Evolutionary conservation across 2,329 filamentous ascomycete species (phyloP).

Genomic region (Zymoseptoria crescenta): DNA sequence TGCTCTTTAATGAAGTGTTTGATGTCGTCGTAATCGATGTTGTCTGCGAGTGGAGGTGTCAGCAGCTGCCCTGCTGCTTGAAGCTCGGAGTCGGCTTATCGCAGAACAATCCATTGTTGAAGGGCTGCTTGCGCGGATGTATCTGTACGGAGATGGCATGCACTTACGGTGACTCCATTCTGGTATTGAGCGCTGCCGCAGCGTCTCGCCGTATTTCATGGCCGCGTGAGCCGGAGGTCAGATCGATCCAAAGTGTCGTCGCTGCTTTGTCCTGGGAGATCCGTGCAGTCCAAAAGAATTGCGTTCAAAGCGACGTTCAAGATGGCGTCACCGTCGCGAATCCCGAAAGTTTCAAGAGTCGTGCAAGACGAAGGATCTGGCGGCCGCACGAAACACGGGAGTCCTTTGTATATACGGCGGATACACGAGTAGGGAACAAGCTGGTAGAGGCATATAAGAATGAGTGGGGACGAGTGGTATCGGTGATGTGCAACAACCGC

Average conservation of each 20-base stretch:
- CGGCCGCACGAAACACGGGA: neutral
- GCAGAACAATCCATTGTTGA: neutral
- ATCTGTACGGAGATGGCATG: neutral
- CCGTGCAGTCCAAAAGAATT: neutral
- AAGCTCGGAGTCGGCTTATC: neutral
- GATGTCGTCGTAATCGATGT: constrained; percentile 82
- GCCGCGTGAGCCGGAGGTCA: neutral
- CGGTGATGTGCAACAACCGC: neutral
- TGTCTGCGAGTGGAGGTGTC: constrained; percentile 46
- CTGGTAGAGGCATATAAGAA: neutral
- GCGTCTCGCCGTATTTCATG: constrained; percentile 72
- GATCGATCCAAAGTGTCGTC: neutral
- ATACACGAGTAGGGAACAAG: neutral
- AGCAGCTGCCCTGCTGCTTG: neutral
- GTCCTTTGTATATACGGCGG: neutral
- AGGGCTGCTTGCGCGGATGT: neutral
- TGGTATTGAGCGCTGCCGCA: constrained; percentile 68
- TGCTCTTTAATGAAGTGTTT: constrained; percentile 77
- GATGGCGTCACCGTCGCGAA: neutral
- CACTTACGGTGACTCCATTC: constrained; percentile 68
- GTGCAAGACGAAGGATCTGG: neutral
- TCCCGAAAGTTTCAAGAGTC: neutral
- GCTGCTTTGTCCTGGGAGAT: neutral
- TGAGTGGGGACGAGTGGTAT: neutral
- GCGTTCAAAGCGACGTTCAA: neutral